Conservation (phyloP, 2,329 filamentous ascomycete species). For the Xylariaceae sp. region DNA sequence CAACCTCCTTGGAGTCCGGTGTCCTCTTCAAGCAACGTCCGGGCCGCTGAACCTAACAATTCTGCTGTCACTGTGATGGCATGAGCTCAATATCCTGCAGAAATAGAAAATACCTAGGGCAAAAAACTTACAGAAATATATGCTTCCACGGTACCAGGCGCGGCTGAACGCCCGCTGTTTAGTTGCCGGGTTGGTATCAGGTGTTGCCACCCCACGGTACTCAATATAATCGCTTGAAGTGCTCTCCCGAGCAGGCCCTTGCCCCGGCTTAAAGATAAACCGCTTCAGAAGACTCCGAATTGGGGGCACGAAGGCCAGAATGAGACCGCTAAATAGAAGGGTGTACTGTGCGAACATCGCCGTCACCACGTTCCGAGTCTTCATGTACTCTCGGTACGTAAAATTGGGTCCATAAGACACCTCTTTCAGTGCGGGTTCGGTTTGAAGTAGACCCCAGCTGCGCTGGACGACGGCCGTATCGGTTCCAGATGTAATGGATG, state of each 20-base stretch:
- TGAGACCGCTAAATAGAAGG: conserved; percentile 35
- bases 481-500: conserved; percentile 45
- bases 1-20: conserved; percentile 60
- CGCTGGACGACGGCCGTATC: conserved; percentile 56
- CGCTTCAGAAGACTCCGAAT: conserved; percentile 42
- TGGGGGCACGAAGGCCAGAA: conserved; percentile 43
- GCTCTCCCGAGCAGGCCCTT: conserved; percentile 50
- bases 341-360: conserved; percentile 49
- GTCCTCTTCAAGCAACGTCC: conserved; percentile 61
- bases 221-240: conserved; percentile 57
- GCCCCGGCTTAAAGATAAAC: conserved; percentile 49
- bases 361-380: conserved; percentile 44
- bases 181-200: conserved; percentile 42
- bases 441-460: conserved; percentile 58
- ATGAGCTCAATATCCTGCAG: conserved; percentile 7
- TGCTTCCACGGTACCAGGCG: conserved; percentile 54
- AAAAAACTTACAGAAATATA: conserved; percentile 57
- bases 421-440: conserved; percentile 39
- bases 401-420: conserved; percentile 60
- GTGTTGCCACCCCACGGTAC: conserved; percentile 60
- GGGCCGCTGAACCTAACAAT: conserved; percentile 60
- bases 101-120: background rate
- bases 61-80: conserved; percentile 56
- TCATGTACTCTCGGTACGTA: conserved; percentile 52
- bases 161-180: conserved; percentile 52